Evolutionary conservation across 2,329 filamentous ascomycete genomes (phyloP).

Genomic region (Zymoseptoria tritici): DNA sequence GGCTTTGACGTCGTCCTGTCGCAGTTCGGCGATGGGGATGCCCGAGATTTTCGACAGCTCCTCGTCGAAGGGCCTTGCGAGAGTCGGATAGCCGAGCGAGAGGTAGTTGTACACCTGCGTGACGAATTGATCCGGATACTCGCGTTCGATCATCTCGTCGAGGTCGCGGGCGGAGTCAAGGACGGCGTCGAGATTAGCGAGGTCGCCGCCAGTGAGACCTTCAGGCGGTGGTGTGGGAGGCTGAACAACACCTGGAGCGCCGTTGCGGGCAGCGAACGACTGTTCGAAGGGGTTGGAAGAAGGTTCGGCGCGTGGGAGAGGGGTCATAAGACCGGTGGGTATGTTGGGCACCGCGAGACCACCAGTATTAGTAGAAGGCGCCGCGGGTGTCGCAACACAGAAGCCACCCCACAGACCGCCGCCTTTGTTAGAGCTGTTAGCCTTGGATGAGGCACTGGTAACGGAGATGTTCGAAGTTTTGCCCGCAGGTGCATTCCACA

Average conservation of each 20-base stretch:
- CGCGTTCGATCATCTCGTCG: constrained; percentile 42
- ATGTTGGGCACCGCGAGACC: constrained; percentile 34
- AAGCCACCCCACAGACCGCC: constrained; percentile 70
- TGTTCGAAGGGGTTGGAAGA: constrained; percentile 35
- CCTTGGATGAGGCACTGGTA: constrained; percentile 9
- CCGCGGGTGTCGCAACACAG: constrained; percentile 42
- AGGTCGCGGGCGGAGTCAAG: constrained; percentile 38
- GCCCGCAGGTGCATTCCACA: constrained; percentile 42
- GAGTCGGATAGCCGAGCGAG: constrained; percentile 81
- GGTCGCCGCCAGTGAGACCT: constrained; percentile 9
- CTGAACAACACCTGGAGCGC: constrained; percentile 17
- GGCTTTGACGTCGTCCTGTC: constrained; percentile 59
- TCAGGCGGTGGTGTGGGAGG: constrained; percentile 25
- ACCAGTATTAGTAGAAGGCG: constrained; percentile 13
- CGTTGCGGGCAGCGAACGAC: constrained; percentile 21
- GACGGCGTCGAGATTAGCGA: constrained; percentile 33
- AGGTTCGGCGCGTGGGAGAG: constrained; percentile 25
- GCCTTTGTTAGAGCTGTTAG: constrained; percentile 14
- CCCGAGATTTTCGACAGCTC: constrained; percentile 77
- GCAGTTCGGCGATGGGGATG: constrained; percentile 61
- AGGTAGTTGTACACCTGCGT: constrained; percentile 98
- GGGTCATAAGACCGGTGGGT: constrained; percentile 47
- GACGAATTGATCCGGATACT: constrained; percentile 78
- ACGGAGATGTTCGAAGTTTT: constrained; percentile 4
- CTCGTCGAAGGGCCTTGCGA: constrained; percentile 73